A percentile compares a stretch with the other conserved stretches of the same genome.
Conservation (phyloP, 148 eudicot genomes). For the Pouteria glomerata region DNA sequence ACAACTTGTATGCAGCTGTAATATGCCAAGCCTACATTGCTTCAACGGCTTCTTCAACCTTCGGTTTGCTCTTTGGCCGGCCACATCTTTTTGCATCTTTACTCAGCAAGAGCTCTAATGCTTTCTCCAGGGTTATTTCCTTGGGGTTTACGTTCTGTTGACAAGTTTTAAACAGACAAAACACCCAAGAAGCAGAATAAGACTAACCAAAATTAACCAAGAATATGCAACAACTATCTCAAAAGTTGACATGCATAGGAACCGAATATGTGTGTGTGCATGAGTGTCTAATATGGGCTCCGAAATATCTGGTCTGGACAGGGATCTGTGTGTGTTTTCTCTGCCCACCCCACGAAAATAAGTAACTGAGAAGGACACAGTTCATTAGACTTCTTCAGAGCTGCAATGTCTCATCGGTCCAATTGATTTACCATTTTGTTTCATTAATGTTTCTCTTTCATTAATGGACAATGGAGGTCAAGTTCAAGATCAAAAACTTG, state of each 20-base stretch:
- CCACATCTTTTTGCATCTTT: slow-evolving; percentile 51
- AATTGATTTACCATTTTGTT: not conserved
- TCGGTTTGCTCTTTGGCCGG: slow-evolving; percentile 50
- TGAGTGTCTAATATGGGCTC: too few relatives aligned
- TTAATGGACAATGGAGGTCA: too few relatives aligned
- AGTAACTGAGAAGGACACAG: not conserved
- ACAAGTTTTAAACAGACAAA: slow-evolving; percentile 2
- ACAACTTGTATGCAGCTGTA: not conserved
- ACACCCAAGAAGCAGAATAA: not conserved
- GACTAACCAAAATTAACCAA: not conserved
- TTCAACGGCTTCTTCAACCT: slow-evolving; percentile 36
- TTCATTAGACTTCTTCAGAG: not conserved
- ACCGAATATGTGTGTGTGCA: not conserved
- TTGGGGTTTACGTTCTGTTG: slow-evolving; percentile 49
- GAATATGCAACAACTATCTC: too few relatives aligned
- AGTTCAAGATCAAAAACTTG: too few relatives aligned
- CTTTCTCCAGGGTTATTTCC: slow-evolving; percentile 60
- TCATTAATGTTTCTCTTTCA: not conserved
- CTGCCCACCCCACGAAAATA: not conserved
- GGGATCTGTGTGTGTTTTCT: too few relatives aligned
- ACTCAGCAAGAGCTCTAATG: slow-evolving; percentile 50
- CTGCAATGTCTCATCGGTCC: not conserved
- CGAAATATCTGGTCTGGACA: too few relatives aligned
- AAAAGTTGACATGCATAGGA: not conserved
- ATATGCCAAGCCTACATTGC: slow-evolving; percentile 22